Conservation (phyloP, 139 green algal species). For the Chlamydomonas sp. region DNA sequence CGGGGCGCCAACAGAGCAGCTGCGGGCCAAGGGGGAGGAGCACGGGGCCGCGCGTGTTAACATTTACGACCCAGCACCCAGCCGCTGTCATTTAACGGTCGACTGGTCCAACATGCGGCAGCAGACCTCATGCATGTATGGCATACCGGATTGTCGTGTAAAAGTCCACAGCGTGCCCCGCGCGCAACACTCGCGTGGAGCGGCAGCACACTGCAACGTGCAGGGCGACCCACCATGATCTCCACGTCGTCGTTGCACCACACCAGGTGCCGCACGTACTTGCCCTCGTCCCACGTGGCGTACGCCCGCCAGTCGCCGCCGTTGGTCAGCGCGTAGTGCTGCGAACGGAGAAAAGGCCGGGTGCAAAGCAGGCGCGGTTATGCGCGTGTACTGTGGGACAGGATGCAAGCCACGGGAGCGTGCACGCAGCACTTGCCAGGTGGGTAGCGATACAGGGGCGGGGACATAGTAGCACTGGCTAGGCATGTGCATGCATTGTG, state of each 20-base stretch:
- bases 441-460: neutral
- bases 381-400: neutral
- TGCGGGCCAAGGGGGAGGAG: neutral
- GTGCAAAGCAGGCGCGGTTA: neutral
- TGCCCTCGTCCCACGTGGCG: conserved; percentile 21
- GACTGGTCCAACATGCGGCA: too few relatives aligned
- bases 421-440: neutral
- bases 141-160: neutral
- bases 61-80: neutral
- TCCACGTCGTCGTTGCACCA: conserved; percentile 21
- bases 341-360: neutral
- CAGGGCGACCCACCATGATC: conserved; percentile 17
- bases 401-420: neutral
- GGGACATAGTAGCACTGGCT: too few relatives aligned
- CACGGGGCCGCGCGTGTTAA: neutral
- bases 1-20: conserved; percentile 34
- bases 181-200: neutral
- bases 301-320: conserved; percentile 41
- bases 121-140: too few relatives aligned
- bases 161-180: neutral
- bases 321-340: conserved; percentile 2
- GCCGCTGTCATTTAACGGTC: neutral
- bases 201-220: neutral
- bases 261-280: conserved; percentile 46
- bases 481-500: neutral